Percentiles rank a stretch among this genome's conserved stretches.
Conservation (phyloP, 257 asterid genomes). For the Ligustrum vulgare region DNA sequence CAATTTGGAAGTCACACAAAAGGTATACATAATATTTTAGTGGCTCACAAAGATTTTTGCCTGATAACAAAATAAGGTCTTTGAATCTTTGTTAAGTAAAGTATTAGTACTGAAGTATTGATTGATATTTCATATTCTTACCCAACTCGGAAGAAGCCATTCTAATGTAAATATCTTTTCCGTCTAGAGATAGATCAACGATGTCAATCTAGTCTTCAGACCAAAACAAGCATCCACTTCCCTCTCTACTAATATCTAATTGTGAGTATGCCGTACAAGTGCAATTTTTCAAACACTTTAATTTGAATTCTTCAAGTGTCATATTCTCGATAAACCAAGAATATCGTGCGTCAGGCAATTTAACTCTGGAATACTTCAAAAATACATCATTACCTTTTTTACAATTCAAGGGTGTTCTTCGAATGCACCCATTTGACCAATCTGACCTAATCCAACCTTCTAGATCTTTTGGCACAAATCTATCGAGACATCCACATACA, state of each 20-base stretch:
- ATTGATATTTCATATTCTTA: neutral
- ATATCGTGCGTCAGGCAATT: conserved; percentile 32
- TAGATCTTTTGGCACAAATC: conserved; percentile 21
- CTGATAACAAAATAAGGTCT: too few species aligned
- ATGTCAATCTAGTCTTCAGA: too few species aligned
- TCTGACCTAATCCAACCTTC: conserved; percentile 24
- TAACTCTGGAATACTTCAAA: conserved; percentile 16
- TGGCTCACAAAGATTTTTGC: too few species aligned
- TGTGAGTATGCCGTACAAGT: too few species aligned
- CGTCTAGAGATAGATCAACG: too few species aligned
- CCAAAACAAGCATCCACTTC: too few species aligned
- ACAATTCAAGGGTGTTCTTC: conserved; percentile 30
- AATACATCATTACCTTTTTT: conserved; percentile 21
- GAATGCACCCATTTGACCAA: conserved; percentile 32
- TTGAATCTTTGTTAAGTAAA: neutral
- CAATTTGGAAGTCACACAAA: neutral
- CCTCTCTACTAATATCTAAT: too few species aligned
- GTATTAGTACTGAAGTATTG: neutral
- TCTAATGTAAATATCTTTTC: too few species aligned
- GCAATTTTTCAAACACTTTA: conserved; percentile 8
- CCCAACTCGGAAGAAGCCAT: neutral
- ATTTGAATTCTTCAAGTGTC: conserved; percentile 19
- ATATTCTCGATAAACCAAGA: conserved; percentile 23
- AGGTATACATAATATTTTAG: too few species aligned
- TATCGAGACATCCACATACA: conserved; percentile 30